Base-by-base conservation (phyloP, 2,329 filamentous ascomycete species). In the Microdochium paspali region DNA sequence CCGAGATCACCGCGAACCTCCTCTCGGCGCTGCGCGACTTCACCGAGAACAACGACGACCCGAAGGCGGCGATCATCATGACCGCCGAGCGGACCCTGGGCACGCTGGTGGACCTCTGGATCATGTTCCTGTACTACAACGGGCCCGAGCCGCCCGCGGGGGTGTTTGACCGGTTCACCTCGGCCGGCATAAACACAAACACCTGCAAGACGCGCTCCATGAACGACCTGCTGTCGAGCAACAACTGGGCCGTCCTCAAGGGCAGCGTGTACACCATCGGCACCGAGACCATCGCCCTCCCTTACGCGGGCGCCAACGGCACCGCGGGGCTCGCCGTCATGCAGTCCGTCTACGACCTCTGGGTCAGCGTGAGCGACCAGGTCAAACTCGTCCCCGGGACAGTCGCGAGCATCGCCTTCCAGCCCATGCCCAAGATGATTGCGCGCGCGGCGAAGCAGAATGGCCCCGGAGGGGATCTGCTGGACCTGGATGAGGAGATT, bases 51-150 rank as follows among this genome's bases (percentile, higher is more conserved):
- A 77, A 79, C 56, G 63, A 69, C 1, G 79, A 84, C 53, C 67
- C 73, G 50, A 81, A 80, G 58, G 80, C 79, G 1, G 77, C 71
- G 12, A 72, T 84, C 43, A 82, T 83, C 51, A 60, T 76, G 44
- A 82, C 77, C 0, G 68, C 71, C 2, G 69, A 78, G 54, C 65
- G 72, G 15, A 68, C 69, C 0, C 52, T 64, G 3, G 57, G 67
- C 2, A 65, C 66, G 10, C 49, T 71, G 1, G 53, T 79, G 44
- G 68, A 80, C 50, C 65, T 74, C 20, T 82, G 77, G 76, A 69
- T 79, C 49, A 61, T 84, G 50, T 83, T 83, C 60, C 58, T 80
- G 30, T 83, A 80, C 64, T 84, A 83, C 58, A 76, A 84, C 58
- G 80, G 76, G 1, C 69, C 71, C 0, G 60, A 63, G 45, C 72